These are phyloP conservation scores for Podospora pseudopauciseta DNA, from an alignment of 495 filamentous ascomycete genomes.

Conservation along the genomic window DNA sequence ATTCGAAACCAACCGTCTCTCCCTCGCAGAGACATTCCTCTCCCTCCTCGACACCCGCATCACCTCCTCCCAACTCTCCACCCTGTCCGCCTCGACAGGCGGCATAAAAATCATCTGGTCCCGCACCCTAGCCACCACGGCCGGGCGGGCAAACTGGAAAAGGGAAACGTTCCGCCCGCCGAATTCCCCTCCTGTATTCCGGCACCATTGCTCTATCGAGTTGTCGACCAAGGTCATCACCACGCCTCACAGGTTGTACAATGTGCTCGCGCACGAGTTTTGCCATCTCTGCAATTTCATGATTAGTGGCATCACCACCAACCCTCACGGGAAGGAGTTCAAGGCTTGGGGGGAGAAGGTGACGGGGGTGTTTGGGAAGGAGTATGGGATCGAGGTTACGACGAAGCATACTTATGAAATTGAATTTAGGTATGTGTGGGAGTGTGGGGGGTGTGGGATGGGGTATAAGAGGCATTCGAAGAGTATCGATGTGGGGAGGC, in stretches of 20 bases:
- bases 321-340: constrained; percentile 81
- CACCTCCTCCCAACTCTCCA: constrained; percentile 56
- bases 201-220: constrained; percentile 77
- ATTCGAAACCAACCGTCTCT: constrained; percentile 65
- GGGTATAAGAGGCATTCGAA: constrained; percentile 78
- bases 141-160: constrained; percentile 82
- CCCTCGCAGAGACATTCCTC: constrained; percentile 66
- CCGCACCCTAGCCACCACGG: constrained; percentile 80
- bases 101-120: constrained; percentile 80
- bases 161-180: constrained; percentile 48
- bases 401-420: constrained; percentile 87
- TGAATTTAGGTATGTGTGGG: constrained; percentile 85
- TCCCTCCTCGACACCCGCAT: constrained; percentile 67
- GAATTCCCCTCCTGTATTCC: constrained; percentile 17
- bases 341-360: constrained; percentile 59
- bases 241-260: constrained; percentile 71
- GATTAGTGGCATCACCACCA: constrained; percentile 60
- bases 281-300: constrained; percentile 91
- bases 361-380: constrained; percentile 37
- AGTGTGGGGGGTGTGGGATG: constrained; percentile 62
- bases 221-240: constrained; percentile 83
- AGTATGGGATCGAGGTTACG: constrained; percentile 63
- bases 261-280: constrained; percentile 90
- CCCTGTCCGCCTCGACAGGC: constrained; percentile 61
- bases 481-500: constrained; percentile 64